Conservation (phyloP, 371 early-diverging fungal species). For the Mortierella sp. region DNA sequence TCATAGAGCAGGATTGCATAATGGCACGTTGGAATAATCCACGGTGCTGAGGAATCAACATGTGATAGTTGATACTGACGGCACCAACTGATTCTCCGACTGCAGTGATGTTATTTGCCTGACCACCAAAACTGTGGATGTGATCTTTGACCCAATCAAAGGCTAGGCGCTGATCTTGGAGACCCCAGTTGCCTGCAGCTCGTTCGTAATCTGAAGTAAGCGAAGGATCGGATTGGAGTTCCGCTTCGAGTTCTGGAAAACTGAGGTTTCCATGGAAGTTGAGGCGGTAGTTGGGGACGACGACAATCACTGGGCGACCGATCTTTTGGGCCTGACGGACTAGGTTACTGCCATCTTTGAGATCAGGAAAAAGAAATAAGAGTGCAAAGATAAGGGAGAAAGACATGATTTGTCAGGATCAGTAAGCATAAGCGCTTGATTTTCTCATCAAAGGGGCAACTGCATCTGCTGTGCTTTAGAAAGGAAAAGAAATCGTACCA, state of each 20-base stretch:
- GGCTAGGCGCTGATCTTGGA: constrained; percentile 61
- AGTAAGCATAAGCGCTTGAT: background rate
- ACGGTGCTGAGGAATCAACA: constrained; percentile 32
- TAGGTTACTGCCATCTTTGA: constrained; percentile 29
- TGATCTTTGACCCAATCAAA: constrained; percentile 62
- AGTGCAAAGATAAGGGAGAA: no score
- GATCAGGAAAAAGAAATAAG: background rate
- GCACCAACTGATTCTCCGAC: constrained; percentile 65
- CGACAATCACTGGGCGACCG: constrained; percentile 48
- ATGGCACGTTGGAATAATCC: constrained; percentile 53
- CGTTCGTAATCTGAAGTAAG: constrained; percentile 21
- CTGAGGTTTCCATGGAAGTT: constrained; percentile 48
- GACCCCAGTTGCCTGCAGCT: constrained; percentile 56
- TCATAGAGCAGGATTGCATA: constrained; percentile 46
- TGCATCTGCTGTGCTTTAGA: no score
- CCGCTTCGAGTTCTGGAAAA: constrained; percentile 42
- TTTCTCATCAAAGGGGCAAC: background rate
- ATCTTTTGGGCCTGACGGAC: constrained; percentile 18
- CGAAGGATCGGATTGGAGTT: constrained; percentile 14
- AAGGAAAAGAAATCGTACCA: constrained; percentile 21
- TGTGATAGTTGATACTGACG: constrained; percentile 49
- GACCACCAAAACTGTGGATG: constrained; percentile 63
- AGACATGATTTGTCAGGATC: no score
- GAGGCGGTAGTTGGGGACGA: constrained; percentile 47
- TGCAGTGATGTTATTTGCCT: constrained; percentile 58